Evolutionary conservation across 208 protist species (phyloP).

Genomic region (Acanthamoeba culbertsoni): DNA sequence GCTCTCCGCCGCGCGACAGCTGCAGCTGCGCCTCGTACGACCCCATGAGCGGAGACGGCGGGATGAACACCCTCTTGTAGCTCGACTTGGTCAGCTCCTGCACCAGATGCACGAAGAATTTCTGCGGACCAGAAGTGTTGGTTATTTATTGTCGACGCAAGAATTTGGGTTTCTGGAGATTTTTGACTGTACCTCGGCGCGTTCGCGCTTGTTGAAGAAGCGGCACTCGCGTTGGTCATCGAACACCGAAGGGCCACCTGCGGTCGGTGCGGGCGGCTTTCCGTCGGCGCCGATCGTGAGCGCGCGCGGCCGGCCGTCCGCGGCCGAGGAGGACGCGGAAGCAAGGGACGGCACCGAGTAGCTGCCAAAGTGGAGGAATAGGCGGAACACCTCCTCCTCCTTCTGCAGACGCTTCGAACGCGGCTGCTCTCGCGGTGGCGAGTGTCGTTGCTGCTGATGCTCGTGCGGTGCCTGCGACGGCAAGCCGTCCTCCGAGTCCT

Average conservation of each 20-base stretch:
- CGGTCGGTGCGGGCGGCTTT: not conserved
- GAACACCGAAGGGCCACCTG: no score
- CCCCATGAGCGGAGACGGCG: conserved; percentile 30
- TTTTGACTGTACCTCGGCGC: conserved; percentile 3
- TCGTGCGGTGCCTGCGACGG: not conserved
- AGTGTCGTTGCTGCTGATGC: not conserved
- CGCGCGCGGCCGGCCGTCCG: not conserved
- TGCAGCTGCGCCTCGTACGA: conserved; percentile 30
- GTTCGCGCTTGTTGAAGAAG: conserved; percentile 19
- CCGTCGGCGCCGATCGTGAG: not conserved
- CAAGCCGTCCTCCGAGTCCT: not conserved
- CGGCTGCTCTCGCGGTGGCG: not conserved
- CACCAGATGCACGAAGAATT: conserved; percentile 2
- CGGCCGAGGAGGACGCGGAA: not conserved
- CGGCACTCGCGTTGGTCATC: conserved; percentile 9
- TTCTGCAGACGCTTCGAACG: not conserved
- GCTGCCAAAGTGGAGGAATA: conserved; percentile 34
- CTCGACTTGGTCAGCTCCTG: not conserved
- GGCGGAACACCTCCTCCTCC: conserved; percentile 6
- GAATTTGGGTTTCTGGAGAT: no score
- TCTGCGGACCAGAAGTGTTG: not conserved
- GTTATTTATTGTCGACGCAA: no score
- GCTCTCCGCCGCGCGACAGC: conserved; percentile 20
- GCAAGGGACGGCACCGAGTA: not conserved
- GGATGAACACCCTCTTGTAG: conserved; percentile 49